Percentiles rank a stretch among this genome's conserved stretches.
phyloP scores from a whole-genome alignment of 2,329 filamentous ascomycete genomes.

The Balansia obtecta region DNA sequence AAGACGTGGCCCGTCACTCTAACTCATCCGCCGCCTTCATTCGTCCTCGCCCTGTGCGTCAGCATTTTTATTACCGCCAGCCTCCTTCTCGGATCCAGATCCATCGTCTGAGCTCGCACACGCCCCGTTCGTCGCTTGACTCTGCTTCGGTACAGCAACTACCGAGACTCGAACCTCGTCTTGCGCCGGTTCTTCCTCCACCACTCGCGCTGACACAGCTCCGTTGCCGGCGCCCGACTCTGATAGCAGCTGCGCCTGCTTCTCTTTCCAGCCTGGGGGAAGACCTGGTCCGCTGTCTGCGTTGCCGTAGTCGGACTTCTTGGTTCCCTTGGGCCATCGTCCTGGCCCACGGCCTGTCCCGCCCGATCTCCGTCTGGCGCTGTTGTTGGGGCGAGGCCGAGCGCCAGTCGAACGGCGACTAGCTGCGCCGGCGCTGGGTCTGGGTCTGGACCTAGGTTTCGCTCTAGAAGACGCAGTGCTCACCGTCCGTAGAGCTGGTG shows the following conservation, averaged over 20 bases:
- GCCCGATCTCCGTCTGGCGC: constrained; percentile 40
- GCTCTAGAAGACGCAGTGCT: constrained; percentile 26
- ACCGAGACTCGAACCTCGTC: constrained; percentile 23
- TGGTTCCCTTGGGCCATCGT: constrained; percentile 55
- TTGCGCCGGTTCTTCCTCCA: constrained; percentile 16
- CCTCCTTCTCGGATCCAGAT: neutral
- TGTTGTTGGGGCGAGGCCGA: constrained; percentile 28
- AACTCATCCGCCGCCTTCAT: neutral
- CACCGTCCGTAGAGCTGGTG: constrained; percentile 22
- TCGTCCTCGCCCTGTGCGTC: constrained; percentile 1
- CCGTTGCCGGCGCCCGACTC: constrained; percentile 8
- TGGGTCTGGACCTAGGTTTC: constrained; percentile 26
- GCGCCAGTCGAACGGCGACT: constrained; percentile 20
- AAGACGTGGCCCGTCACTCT: neutral
- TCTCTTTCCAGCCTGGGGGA: constrained; percentile 42
- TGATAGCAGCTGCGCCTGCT: constrained; percentile 10
- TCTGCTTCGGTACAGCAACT: constrained; percentile 10
- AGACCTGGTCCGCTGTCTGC: constrained; percentile 52
- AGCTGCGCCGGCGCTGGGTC: constrained; percentile 21
- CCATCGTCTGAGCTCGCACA: constrained; percentile 1
- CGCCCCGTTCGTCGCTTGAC: constrained; percentile 10
- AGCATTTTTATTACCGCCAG: neutral
- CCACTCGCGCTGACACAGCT: constrained; percentile 6
- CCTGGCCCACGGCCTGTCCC: constrained; percentile 53
- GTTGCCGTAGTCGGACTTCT: constrained; percentile 56